phyloP scores from a whole-genome alignment of 2,329 filamentous ascomycete species.

The Capronia epimyces region DNA sequence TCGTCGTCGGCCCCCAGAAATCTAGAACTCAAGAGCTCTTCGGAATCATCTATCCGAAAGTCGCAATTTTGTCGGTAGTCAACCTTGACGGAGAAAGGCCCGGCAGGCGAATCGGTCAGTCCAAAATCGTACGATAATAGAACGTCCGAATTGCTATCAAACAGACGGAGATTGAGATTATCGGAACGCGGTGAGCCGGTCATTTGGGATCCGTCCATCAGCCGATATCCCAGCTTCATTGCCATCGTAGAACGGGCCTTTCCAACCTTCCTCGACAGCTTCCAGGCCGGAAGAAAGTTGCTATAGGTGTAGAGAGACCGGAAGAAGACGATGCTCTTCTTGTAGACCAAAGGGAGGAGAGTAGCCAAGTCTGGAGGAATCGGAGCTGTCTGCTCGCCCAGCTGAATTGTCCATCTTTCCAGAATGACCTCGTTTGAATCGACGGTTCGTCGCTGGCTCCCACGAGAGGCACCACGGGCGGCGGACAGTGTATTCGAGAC shows the following conservation, averaged over 20 bases:
- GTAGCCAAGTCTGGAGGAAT: slow-evolving; percentile 46
- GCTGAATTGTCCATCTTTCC: slow-evolving; percentile 83
- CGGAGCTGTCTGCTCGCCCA: slow-evolving; percentile 56
- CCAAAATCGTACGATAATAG: slow-evolving; percentile 75
- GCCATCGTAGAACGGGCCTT: slow-evolving; percentile 61
- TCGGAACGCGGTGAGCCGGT: slow-evolving; percentile 55
- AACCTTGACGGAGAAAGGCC: slow-evolving; percentile 73
- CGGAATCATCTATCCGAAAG: slow-evolving; percentile 86
- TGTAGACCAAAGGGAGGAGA: slow-evolving; percentile 82
- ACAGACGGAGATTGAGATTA: slow-evolving; percentile 64
- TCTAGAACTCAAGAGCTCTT: slow-evolving; percentile 81
- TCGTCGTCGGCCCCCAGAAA: slow-evolving; percentile 90
- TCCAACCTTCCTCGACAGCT: slow-evolving; percentile 67
- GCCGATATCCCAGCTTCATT: slow-evolving; percentile 73
- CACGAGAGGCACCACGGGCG: slow-evolving; percentile 41
- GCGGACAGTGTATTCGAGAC: slow-evolving; percentile 67
- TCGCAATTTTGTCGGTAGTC: slow-evolving; percentile 83
- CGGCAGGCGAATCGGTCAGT: slow-evolving; percentile 78
- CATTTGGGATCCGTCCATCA: slow-evolving; percentile 56
- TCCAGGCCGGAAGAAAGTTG: slow-evolving; percentile 79
- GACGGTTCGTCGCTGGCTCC: slow-evolving; percentile 33
- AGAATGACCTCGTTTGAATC: slow-evolving; percentile 67
- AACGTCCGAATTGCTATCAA: slow-evolving; percentile 57
- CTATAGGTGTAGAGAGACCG: slow-evolving; percentile 78
- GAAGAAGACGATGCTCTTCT: slow-evolving; percentile 93